Conservation (phyloP, 108 stramenopile genomes). For the Nitzschia sp. region DNA sequence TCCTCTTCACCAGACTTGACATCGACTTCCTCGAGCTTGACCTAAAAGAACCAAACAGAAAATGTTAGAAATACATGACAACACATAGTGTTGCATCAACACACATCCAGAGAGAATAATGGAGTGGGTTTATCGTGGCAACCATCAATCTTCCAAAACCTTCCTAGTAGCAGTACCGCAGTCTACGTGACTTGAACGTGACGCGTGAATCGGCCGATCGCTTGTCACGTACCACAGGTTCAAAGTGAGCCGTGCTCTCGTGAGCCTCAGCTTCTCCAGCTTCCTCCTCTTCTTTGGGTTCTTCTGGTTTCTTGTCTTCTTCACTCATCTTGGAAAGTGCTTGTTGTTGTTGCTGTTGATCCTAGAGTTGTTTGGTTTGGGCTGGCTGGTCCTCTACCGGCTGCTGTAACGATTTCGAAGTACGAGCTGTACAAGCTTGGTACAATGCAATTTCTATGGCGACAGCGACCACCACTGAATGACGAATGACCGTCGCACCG, state of each 20-base stretch:
- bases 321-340: conserved; percentile 1
- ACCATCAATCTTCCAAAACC: no score
- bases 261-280: conserved; percentile 54
- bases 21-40: conserved; percentile 98
- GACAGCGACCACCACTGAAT: no score
- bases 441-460: no score
- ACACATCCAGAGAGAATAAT: no score
- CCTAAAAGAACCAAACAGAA: conserved; percentile 37
- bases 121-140: no score
- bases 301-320: conserved; percentile 21
- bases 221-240: conserved; percentile 76
- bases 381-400: no score
- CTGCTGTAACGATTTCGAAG: no score
- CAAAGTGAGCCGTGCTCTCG: conserved; percentile 88
- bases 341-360: not conserved
- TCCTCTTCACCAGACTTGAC: conserved; percentile 98
- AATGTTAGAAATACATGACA: not conserved
- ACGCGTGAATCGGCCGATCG: not conserved
- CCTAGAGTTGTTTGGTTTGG: no score
- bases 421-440: no score
- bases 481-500: no score
- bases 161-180: no score
- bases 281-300: conserved; percentile 26
- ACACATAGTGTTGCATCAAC: not conserved
- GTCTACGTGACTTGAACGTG: no score